Base-by-base conservation (phyloP, 1,284 basidiomycete species). In the Sanghuangporus weigelae region DNA sequence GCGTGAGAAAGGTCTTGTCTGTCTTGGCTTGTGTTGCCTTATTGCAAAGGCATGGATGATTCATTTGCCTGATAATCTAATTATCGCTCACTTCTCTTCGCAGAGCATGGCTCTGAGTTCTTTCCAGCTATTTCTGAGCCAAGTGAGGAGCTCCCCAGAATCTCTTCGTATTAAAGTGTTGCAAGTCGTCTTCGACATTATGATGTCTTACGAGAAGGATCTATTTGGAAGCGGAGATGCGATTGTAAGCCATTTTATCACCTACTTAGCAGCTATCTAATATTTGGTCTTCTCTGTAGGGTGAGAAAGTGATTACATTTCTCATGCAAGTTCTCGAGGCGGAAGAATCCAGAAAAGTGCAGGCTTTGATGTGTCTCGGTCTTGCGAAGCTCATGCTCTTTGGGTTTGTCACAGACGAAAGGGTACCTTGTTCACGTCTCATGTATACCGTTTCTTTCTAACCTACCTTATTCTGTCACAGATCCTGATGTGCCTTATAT, bases 371-470 rank as follows among this genome's bases (percentile, higher is more conserved):
- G 1, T 90, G 87, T 67, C 82, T 95, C 12, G 96, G 96, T 0
- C 83, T 96, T 35, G 87, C 93, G 49, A 99, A 98, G 75, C 82
- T 98, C 44, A 86, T 98, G 77, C 79, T 99, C 2, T 84, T 92
- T 0, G 95, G 93, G 1, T 89, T 93, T 75, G 77, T 95, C 63
- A 81, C 81, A 3, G 92, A 96, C 68, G 81, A 88, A 40, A 83
- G 81, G 67, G 93, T 91, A 0, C 78, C 90, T 1, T 79, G 96
- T 1, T 90, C 86, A 67, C 82, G 95, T 14, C 50, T 26, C 26
- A 35, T 57, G 23, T 26, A 12, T n/a, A 12, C 36, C 42, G 10
- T 48, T 53, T 16, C 21, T 16, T 49, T 35, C 23, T 21, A 10
- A 39, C 11, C 14, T 38, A 14, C 16, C 2, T 59, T 19, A 26